Percentiles rank a stretch among this genome's conserved stretches.
phyloP scores from a whole-genome alignment of 176 grass and related monocot genomes.

The Oryza officinalis region DNA sequence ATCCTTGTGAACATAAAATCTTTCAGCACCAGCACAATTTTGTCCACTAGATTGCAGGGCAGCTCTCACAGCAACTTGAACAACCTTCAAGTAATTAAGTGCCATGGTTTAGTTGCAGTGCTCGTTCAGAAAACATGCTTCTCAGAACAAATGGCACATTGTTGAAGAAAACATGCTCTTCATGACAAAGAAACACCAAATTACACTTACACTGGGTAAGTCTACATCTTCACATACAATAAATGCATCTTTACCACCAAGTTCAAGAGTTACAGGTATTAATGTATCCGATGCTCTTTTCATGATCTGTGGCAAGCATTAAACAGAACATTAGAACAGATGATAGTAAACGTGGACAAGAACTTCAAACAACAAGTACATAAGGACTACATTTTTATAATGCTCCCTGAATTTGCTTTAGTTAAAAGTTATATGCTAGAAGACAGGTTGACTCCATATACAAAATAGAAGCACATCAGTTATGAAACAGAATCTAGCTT shows the following conservation, averaged over 20 bases:
- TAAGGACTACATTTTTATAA: not conserved
- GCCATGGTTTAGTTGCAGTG: conserved; percentile 17
- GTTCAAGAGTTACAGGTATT: conserved; percentile 96
- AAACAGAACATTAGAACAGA: conserved; percentile 28
- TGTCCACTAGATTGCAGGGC: conserved; percentile 95
- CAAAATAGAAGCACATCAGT: not conserved
- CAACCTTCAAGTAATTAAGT: conserved; percentile 61
- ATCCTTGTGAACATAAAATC: conserved; percentile 96
- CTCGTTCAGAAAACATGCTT: not conserved
- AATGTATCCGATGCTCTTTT: conserved; percentile 81
- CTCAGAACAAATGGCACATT: not conserved
- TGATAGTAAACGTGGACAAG: conserved; percentile 1
- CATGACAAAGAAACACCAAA: conserved; percentile 26
- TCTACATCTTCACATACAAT: conserved; percentile 99
- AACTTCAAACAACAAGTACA: conserved; percentile 4
- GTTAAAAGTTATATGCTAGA: not conserved
- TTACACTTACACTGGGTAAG: conserved; percentile 77
- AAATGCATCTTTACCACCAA: conserved; percentile 99
- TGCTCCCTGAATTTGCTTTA: not conserved
- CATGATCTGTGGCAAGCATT: conserved; percentile 81
- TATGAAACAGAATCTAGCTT: not conserved
- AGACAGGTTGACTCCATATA: not conserved
- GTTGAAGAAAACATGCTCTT: conserved; percentile 14
- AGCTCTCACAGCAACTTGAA: conserved; percentile 95
- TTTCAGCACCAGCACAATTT: conserved; percentile 97